Evolutionary conservation across 768 basidiomycete genomes (phyloP).

Genomic region (Agaricus subrufescens): DNA sequence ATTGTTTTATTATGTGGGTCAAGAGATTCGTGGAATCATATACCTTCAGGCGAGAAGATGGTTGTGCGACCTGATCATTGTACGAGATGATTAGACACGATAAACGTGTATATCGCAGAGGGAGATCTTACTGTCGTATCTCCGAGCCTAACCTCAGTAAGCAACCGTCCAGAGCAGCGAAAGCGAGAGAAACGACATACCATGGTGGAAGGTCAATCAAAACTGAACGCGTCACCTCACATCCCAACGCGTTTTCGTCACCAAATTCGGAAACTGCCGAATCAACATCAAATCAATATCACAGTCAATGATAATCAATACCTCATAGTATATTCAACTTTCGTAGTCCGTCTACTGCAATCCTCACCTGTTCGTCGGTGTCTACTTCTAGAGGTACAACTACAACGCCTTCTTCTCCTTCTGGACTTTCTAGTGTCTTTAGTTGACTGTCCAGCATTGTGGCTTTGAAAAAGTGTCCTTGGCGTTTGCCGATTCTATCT

Average conservation of each 20-base stretch:
- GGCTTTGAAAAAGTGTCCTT: conserved; percentile 82
- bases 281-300: too few species aligned
- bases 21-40: conserved; percentile 14
- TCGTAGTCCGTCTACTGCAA: conserved; percentile 26
- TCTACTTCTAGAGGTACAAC: conserved; percentile 46
- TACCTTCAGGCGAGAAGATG: conserved; percentile 98
- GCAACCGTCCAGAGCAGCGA: not conserved
- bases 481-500: conserved; percentile 58
- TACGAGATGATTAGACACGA: conserved; percentile 15
- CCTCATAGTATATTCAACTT: conserved; percentile 24
- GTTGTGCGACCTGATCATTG: conserved; percentile 78
- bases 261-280: conserved; percentile 35
- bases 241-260: conserved; percentile 27
- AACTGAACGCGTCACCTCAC: conserved; percentile 37
- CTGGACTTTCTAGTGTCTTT: conserved; percentile 63
- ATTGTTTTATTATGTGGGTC: not conserved
- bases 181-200: conserved; percentile 26
- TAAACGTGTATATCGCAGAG: not conserved
- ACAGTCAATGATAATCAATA: too few species aligned
- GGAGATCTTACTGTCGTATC: conserved; percentile 82
- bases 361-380: conserved; percentile 53
- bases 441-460: conserved; percentile 80
- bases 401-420: conserved; percentile 64
- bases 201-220: conserved; percentile 32
- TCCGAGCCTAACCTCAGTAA: conserved; percentile 61